These are phyloP conservation scores for Leishmania arabica DNA, from an alignment of 208 protist genomes.

Conservation along the genomic window DNA sequence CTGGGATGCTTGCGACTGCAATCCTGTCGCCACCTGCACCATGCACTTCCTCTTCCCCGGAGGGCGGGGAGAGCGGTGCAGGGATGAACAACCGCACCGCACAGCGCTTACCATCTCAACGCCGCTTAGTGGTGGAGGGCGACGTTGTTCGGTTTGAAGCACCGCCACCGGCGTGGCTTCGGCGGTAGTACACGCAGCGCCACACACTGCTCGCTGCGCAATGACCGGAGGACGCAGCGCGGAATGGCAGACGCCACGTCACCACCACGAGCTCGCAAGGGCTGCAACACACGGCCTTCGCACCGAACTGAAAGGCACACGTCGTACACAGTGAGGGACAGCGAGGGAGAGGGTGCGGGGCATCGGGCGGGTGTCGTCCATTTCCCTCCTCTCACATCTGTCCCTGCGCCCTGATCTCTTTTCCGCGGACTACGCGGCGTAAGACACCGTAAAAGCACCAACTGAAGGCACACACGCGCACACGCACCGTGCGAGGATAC, in stretches of 20 bases:
- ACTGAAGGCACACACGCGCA: neutral
- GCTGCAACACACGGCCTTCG: neutral
- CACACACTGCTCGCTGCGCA: neutral
- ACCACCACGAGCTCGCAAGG: neutral
- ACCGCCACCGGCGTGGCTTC: conserved; percentile 17
- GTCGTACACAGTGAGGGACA: neutral
- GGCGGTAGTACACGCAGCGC: neutral
- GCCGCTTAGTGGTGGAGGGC: neutral
- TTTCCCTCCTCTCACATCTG: neutral
- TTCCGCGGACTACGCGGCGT: neutral
- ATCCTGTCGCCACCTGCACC: neutral
- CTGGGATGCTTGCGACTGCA: neutral
- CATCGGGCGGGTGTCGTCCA: neutral
- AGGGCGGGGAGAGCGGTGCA: neutral
- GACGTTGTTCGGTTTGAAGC: conserved; percentile 28
- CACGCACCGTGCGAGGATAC: neutral
- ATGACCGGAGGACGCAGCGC: neutral
- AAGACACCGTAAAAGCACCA: neutral
- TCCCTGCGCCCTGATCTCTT: neutral
- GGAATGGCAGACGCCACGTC: neutral
- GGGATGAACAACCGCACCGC: neutral
- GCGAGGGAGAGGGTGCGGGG: neutral
- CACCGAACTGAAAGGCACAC: neutral
- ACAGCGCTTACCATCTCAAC: neutral
- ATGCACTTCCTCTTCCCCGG: neutral